phyloP scores from a whole-genome alignment of 129 eudicot species.

The carrot (Daucus carota) region DH1_v3.0 NC_030385.2:42859501-42860000 shows the following conservation, averaged over 20 bases:
- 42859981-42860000: not conserved
- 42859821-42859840: conserved; percentile 81
- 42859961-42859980: not conserved
- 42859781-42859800: conserved; percentile 27
- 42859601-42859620: conserved; percentile 59
- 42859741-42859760: conserved; percentile 35
- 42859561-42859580: not conserved
- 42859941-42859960: not conserved
- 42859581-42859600: conserved; percentile 47
- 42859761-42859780: conserved; percentile 25
- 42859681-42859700: conserved; percentile 48
- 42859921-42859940: not conserved
- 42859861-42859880: conserved; percentile 62
- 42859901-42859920: not conserved
- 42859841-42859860: conserved; percentile 68
- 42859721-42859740: conserved; percentile 35
- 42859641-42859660: conserved; percentile 45
- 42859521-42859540: not conserved
- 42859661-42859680: conserved; percentile 39
- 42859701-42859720: conserved; percentile 41
- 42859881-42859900: conserved; percentile 30
- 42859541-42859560: not conserved
- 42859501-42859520: not conserved
- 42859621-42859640: conserved; percentile 46
- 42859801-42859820: conserved; percentile 81